phyloP scores from a whole-genome alignment of 2,329 filamentous ascomycete species.

The Aspergillus felis region DNA sequence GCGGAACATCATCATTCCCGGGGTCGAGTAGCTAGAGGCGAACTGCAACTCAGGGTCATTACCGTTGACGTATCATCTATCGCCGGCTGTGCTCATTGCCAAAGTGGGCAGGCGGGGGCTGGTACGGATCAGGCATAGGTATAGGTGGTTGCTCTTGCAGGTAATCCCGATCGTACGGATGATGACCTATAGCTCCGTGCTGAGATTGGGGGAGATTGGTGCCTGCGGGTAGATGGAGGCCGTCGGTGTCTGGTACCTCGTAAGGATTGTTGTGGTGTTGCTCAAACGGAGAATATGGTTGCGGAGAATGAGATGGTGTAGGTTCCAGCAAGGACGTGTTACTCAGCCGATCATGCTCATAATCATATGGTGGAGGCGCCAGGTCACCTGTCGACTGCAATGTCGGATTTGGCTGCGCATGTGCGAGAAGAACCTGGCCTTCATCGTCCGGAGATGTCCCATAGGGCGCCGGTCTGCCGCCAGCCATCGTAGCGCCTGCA shows the following conservation, averaged over 20 bases:
- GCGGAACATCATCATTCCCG: background rate
- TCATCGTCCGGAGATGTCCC: slow-evolving; percentile 29
- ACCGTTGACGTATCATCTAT: background rate
- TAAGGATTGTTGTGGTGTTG: slow-evolving; percentile 14
- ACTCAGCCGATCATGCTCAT: slow-evolving; percentile 11
- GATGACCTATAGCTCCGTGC: slow-evolving; percentile 2
- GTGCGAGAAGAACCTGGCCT: slow-evolving; percentile 35
- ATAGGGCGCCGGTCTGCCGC: slow-evolving; percentile 22
- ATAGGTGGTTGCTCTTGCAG: slow-evolving; percentile 29
- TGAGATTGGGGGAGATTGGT: slow-evolving; percentile 10
- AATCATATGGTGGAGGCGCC: slow-evolving; percentile 16
- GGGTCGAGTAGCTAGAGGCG: background rate
- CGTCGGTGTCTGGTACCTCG: slow-evolving; percentile 12
- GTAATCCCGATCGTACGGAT: slow-evolving; percentile 18
- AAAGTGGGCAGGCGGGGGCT: slow-evolving; percentile 23
- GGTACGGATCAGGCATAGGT: slow-evolving; percentile 28
- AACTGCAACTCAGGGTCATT: background rate
- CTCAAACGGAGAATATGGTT: slow-evolving; percentile 17
- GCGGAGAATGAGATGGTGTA: slow-evolving; percentile 6
- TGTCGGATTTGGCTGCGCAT: slow-evolving; percentile 36
- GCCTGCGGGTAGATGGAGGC: slow-evolving; percentile 12
- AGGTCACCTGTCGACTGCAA: slow-evolving; percentile 13
- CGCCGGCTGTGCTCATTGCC: slow-evolving; percentile 13
- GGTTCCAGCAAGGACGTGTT: slow-evolving; percentile 12
- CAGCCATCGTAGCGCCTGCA: slow-evolving; percentile 18